Evolutionary conservation across 1,284 basidiomycete species (phyloP), one percentile per base, ranked within the genome.

Genomic region (Ganoderma multipileum): DNA sequence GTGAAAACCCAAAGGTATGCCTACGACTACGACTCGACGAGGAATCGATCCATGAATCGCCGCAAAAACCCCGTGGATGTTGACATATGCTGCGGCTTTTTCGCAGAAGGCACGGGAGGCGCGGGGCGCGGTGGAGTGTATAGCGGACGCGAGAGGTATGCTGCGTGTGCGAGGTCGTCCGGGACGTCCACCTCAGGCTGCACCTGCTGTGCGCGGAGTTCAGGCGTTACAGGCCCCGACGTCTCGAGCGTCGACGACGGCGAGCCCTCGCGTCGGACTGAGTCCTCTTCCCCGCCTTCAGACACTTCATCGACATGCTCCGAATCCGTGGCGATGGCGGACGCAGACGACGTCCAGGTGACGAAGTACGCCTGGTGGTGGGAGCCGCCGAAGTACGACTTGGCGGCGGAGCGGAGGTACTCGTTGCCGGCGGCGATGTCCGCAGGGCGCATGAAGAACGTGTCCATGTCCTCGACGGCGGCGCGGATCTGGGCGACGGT

Each of bases 401-500:
- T 70, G 14, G 76, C 76, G 12, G 71, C 71, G 7, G 54, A 52
- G 52, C 68, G 69, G 20, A 77, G 71, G 70, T 71, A 70, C 33
- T 50, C 42, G 61, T 58, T 65, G 16, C 70, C 69, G 14, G 28
- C 8, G 33, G 66, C 68, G 65, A 77, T 74, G 52, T 72, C 68
- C 42, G 62, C 68, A 30, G 71, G 70, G n/a, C 68, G 50, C 70
- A 76, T 72, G 74, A 75, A 79, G 71, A 78, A 78, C 28, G 76
- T 73, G 64, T 76, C 73, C 30, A 70, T 60, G 3, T 42, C 38
- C 6, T 68, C 36, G 20, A 78, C 61, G 26, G 68, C 62, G n/a
- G 68, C 38, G 63, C 91, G 86, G 2, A 97, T 83, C 26, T 91
- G 84, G 1, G 82, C 77, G 61, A 97, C 81, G 14, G 86, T 83